Evolutionary conservation across 2,329 filamentous ascomycete genomes (phyloP).

Genomic region (Cryphonectria japonica): DNA sequence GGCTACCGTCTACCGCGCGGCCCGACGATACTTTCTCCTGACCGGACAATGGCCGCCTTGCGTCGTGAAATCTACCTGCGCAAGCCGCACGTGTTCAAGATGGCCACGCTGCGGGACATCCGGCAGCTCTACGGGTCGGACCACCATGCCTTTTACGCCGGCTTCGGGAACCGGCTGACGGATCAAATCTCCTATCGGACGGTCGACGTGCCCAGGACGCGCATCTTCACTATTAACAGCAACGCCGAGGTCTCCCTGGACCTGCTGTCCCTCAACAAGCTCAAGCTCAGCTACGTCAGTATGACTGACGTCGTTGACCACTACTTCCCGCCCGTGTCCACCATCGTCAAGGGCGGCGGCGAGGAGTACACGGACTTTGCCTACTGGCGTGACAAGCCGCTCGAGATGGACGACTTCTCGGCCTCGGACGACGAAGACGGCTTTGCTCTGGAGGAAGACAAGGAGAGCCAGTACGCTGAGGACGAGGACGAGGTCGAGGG

Average conservation of each 20-base stretch:
- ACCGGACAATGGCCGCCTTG: constrained; percentile 91
- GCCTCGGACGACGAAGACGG: constrained; percentile 57
- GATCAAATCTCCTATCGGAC: constrained; percentile 95
- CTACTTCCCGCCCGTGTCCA: constrained; percentile 91
- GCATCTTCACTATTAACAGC: constrained; percentile 98
- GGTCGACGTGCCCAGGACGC: constrained; percentile 89
- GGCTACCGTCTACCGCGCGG: constrained; percentile 84
- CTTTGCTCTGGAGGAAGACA: constrained; percentile 40
- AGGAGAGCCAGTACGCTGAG: constrained; percentile 54
- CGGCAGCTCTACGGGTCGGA: constrained; percentile 80
- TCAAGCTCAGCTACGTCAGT: constrained; percentile 95
- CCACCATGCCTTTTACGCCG: constrained; percentile 88
- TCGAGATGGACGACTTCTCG: constrained; percentile 87
- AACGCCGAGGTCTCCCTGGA: constrained; percentile 95
- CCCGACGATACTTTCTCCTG: constrained; percentile 92
- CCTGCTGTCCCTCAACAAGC: constrained; percentile 85
- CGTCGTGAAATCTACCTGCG: constrained; percentile 91
- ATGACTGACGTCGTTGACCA: constrained; percentile 98
- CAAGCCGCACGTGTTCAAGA: constrained; percentile 99
- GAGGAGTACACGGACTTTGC: constrained; percentile 97
- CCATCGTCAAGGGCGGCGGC: constrained; percentile 84
- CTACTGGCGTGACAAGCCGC: constrained; percentile 87
- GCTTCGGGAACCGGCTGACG: constrained; percentile 94
- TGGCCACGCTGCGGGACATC: constrained; percentile 96
- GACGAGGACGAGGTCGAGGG: constrained; percentile 47